Base-by-base conservation (phyloP, 1,284 basidiomycete species). In the Nidula niveotomentosa region DNA sequence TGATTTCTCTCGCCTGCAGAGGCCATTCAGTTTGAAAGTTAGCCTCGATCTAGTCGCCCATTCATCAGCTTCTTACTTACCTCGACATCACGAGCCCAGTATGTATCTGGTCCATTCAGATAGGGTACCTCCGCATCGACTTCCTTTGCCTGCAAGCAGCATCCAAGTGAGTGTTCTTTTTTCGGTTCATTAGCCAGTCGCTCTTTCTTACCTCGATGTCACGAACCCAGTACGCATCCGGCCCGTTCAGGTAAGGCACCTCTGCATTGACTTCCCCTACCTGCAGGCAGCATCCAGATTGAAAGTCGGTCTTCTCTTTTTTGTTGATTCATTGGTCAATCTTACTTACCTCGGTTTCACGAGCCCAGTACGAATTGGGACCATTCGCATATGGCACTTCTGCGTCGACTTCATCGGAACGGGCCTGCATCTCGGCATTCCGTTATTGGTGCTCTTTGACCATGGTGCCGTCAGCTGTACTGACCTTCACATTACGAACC, bases 401-500 rank as follows among this genome's bases (percentile, higher is more conserved):
- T 13, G 18, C n/a, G 15, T 48, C 47, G 6, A 30, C 45, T 15
- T 23, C 18, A 30, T 30, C 30, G 30, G 30, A 30, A 5, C 30
- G 30, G 4, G 30, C 30, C 30, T 30, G 30, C 30, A 30, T 30
- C 3, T 30, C 30, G 4, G 4, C 4, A 30, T 3, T 30, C 30
- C 30, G 30, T 30, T 30, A 30, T 4, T 5, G 30, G 30, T 30
- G 30, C 30, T 5, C 30, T 30, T 30, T 30, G 30, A 30, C 4
- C 30, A 30, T 30, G 4, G 30, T 30, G 30, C 30, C 4, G 30
- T 30, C 30, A 30, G 30, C 30, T 30, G 30, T 30, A 48, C 15
- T 30, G n/a, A 48, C 47, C 39, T 41, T 41, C n/a, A 23, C 47
- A 23, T 17, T 35, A n/a, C 47, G n/a, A 48, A 48, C 47, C 47